Conservation (phyloP, 805 yeast species). For the Pichia paraexigua region DNA sequence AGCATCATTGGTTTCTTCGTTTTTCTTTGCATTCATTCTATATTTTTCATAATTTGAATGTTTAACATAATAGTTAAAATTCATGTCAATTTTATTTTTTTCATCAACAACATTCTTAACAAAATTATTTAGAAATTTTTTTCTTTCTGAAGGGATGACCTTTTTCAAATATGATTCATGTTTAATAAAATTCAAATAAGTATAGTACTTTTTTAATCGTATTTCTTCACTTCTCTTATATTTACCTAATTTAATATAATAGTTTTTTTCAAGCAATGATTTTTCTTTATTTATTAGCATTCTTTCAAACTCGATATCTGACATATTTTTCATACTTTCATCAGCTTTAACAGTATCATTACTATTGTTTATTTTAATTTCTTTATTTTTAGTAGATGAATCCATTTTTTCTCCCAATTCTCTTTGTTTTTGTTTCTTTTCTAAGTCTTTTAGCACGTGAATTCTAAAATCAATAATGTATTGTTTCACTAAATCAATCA, state of each 20-base stretch:
- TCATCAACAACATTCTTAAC: slow-evolving; percentile 18
- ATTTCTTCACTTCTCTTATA: slow-evolving; percentile 19
- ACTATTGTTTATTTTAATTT: background rate
- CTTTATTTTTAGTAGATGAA: background rate
- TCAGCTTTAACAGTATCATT: background rate
- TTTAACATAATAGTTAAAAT: slow-evolving; percentile 31
- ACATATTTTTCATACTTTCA: slow-evolving; percentile 12
- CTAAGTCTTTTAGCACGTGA: slow-evolving; percentile 44
- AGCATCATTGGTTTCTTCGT: slow-evolving; percentile 35
- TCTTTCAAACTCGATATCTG: slow-evolving; percentile 19
- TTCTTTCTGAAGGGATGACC: slow-evolving; percentile 17
- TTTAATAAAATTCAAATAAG: slow-evolving; percentile 27
- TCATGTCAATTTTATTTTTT: slow-evolving; percentile 28
- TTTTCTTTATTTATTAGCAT: slow-evolving; percentile 16
- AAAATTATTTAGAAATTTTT: slow-evolving; percentile 23
- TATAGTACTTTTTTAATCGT: slow-evolving; percentile 28
- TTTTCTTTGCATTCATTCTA: slow-evolving; percentile 29
- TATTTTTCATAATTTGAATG: slow-evolving; percentile 36
- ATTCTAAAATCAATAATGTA: slow-evolving; percentile 51
- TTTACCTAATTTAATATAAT: slow-evolving; percentile 11
- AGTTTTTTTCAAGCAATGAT: slow-evolving; percentile 13
- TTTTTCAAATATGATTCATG: slow-evolving; percentile 17
- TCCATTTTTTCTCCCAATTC: slow-evolving; percentile 31
- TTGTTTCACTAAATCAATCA: slow-evolving; percentile 43
- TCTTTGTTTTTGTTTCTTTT: slow-evolving; percentile 42